A percentile compares a stretch with the other conserved stretches of the same genome.
Conservation (phyloP, 2,329 filamentous ascomycete species). For the Sarocladiaceae sp. region DNA sequence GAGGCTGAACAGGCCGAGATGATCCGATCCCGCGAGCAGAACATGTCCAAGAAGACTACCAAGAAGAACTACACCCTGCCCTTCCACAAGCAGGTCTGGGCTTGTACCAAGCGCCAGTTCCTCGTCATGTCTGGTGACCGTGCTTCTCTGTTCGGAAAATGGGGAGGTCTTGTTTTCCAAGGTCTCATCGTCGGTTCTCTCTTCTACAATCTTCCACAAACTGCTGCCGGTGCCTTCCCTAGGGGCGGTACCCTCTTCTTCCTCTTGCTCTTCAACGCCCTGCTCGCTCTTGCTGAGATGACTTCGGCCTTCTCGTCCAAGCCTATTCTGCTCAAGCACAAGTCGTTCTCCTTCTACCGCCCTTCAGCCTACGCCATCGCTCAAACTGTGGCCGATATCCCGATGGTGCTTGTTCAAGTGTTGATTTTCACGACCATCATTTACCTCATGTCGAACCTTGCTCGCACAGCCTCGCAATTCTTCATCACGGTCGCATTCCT, state of each 20-base stretch:
- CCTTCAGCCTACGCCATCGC: conserved; percentile 54
- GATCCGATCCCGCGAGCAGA: conserved; percentile 39
- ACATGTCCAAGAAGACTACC: conserved; percentile 63
- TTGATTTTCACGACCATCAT: conserved; percentile 66
- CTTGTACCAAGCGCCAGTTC: conserved; percentile 70
- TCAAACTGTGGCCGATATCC: conserved; percentile 54
- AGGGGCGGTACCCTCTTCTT: conserved; percentile 47
- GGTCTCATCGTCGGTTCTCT: conserved; percentile 72
- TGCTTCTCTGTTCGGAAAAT: conserved; percentile 72
- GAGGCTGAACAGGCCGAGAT: conserved; percentile 56
- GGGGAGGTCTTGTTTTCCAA: conserved; percentile 74
- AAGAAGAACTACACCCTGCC: conserved; percentile 74
- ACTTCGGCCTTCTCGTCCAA: conserved; percentile 59
- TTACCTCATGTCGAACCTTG: conserved; percentile 74
- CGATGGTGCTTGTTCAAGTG: conserved; percentile 59
- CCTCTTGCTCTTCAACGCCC: conserved; percentile 46
- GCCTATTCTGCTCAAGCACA: conserved; percentile 66
- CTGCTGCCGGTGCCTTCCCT: conserved; percentile 61
- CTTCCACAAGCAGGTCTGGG: conserved; percentile 67
- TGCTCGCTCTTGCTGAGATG: conserved; percentile 73
- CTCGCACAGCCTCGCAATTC: conserved; percentile 61
- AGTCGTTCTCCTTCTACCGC: conserved; percentile 65
- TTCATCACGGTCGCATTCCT: conserved; percentile 62
- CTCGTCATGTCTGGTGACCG: conserved; percentile 75
- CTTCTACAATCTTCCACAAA: conserved; percentile 64